Conservation (phyloP, 208 protist genomes). For the Endotrypanum monterogeii region DNA sequence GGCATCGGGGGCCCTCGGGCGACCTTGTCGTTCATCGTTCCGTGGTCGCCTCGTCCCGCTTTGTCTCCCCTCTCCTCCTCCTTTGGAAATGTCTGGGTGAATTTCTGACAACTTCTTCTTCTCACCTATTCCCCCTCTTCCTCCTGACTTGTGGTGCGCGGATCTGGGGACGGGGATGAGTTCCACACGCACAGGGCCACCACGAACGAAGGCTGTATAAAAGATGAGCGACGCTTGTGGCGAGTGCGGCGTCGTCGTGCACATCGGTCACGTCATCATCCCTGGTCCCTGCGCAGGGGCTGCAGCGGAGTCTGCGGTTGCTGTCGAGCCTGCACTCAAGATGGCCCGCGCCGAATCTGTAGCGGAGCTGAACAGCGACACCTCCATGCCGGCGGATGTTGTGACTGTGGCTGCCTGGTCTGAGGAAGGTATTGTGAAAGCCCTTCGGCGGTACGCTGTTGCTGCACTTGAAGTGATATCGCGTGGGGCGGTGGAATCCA, state of each 20-base stretch:
- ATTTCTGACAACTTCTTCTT: not conserved
- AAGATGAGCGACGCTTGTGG: not conserved
- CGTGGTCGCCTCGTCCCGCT: no score
- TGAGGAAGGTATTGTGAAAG: conserved; percentile 5
- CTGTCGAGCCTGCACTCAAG: not conserved
- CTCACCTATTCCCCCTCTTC: not conserved
- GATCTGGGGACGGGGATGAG: not conserved
- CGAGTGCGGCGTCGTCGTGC: not conserved
- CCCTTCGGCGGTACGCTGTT: conserved; percentile 24
- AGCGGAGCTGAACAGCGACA: not conserved
- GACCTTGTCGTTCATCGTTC: no score
- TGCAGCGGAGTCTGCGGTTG: not conserved
- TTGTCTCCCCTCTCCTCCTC: not conserved
- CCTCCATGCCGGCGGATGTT: not conserved
- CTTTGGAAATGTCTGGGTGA: not conserved
- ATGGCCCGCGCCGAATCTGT: not conserved
- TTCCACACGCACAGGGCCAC: not conserved
- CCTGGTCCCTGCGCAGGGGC: not conserved
- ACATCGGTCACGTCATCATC: conserved; percentile 13
- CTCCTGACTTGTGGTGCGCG: not conserved
- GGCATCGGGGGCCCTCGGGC: not conserved
- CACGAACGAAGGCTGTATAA: not conserved
- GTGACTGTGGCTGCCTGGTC: conserved; percentile 6
- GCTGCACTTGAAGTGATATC: not conserved
- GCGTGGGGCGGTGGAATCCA: not conserved